Evolutionary conservation across 1,284 basidiomycete species (phyloP).

Genomic region (Fomitopsis schrenkii): DNA sequence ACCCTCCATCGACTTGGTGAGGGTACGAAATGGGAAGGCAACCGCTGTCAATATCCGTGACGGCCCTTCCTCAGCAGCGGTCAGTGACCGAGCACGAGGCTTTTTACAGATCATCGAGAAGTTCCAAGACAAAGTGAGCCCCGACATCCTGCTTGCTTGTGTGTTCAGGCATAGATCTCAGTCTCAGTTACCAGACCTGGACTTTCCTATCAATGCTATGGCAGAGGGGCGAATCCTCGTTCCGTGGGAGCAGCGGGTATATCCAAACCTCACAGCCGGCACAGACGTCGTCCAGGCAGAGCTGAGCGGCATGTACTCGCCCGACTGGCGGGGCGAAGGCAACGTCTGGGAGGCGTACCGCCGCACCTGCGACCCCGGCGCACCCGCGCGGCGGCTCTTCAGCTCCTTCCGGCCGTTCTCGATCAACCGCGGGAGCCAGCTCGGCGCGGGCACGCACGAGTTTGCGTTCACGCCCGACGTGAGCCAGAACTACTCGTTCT

Average conservation of each 20-base stretch:
- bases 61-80: conserved; percentile 60
- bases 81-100: conserved; percentile 73
- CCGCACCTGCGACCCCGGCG: conserved; percentile 80
- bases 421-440: conserved; percentile 27
- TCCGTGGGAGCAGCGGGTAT: conserved; percentile 76
- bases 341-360: conserved; percentile 91
- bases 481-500: conserved; percentile 73
- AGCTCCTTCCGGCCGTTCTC: conserved; percentile 58
- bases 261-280: conserved; percentile 66
- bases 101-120: conserved; percentile 72
- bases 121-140: conserved; percentile 61
- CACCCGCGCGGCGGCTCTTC: conserved; percentile 78
- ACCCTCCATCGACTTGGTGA: conserved; percentile 82
- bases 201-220: conserved; percentile 88
- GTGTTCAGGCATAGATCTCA: conserved; percentile 8
- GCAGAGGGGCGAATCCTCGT: conserved; percentile 89
- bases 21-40: conserved; percentile 63
- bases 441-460: conserved; percentile 39
- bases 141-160: background rate
- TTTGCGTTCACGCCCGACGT: conserved; percentile 59
- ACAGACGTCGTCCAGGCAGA: conserved; percentile 60
- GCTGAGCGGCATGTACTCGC: conserved; percentile 64
- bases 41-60: conserved; percentile 61
- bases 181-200: conserved; percentile 80
- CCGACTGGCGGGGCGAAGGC: conserved; percentile 82